These are phyloP conservation scores for Penstemon davidsonii DNA, from an alignment of 257 asterid species.

Conservation along the genomic window DNA sequence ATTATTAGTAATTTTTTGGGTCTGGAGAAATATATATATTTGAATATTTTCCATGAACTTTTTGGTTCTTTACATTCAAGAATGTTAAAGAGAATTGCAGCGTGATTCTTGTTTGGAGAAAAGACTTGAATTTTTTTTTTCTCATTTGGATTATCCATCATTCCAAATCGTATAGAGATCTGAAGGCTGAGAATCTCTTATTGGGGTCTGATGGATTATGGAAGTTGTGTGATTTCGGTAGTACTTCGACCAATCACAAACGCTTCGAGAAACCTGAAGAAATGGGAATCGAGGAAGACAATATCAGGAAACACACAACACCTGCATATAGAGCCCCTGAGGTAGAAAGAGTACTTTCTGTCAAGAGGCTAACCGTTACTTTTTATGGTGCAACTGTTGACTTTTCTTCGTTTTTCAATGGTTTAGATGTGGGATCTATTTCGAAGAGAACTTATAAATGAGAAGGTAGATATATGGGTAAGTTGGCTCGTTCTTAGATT, in stretches of 20 bases:
- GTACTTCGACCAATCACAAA: slow-evolving; percentile 91
- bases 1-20: neutral
- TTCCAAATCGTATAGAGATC: slow-evolving; percentile 61
- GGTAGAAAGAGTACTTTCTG: slow-evolving; percentile 57
- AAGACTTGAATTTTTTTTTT: neutral
- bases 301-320: slow-evolving; percentile 89
- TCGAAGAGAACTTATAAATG: slow-evolving; percentile 81
- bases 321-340: slow-evolving; percentile 99
- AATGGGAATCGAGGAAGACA: slow-evolving; percentile 99
- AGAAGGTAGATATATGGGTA: slow-evolving; percentile 99
- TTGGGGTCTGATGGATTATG: slow-evolving; percentile 93
- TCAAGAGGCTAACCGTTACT: slow-evolving; percentile 32
- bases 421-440: slow-evolving; percentile 96
- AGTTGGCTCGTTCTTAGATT: slow-evolving; percentile 33
- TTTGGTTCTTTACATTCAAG: slow-evolving; percentile 4
- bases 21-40: slow-evolving; percentile 19
- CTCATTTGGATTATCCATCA: slow-evolving; percentile 13
- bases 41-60: neutral
- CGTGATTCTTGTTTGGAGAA: slow-evolving; percentile 14
- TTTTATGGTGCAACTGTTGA: slow-evolving; percentile 44
- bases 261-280: slow-evolving; percentile 97
- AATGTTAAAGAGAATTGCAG: slow-evolving; percentile 6
- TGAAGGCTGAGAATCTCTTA: slow-evolving; percentile 96
- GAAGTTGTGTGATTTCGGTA: slow-evolving; percentile 98
- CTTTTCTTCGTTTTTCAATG: slow-evolving; percentile 42